Conservation (phyloP, 805 yeast genomes). For the Suhomyces pyralidae region DNA sequence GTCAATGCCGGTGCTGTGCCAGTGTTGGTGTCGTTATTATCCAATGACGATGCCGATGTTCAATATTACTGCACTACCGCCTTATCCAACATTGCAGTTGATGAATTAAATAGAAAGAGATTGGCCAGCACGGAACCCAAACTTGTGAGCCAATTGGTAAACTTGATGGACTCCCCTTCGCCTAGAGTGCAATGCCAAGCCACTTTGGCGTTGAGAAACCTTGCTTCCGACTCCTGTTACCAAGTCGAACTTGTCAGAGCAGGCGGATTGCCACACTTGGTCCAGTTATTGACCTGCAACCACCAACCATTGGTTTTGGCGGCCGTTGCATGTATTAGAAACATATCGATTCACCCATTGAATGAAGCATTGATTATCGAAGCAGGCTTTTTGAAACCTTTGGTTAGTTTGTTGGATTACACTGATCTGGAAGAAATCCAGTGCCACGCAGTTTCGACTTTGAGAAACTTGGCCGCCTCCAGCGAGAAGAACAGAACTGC, state of each 20-base stretch:
- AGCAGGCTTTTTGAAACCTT: slow-evolving; percentile 92
- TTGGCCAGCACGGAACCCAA: slow-evolving; percentile 90
- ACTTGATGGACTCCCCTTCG: slow-evolving; percentile 87
- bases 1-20: slow-evolving; percentile 99
- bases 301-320: slow-evolving; percentile 93
- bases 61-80: slow-evolving; percentile 99
- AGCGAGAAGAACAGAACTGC: slow-evolving; percentile 91
- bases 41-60: slow-evolving; percentile 90
- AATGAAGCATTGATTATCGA: slow-evolving; percentile 95
- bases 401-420: slow-evolving; percentile 79
- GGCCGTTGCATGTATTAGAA: slow-evolving; percentile 97
- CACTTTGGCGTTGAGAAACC: slow-evolving; percentile 88
- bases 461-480: slow-evolving; percentile 93
- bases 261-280: slow-evolving; percentile 92
- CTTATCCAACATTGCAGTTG: slow-evolving; percentile 94
- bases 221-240: slow-evolving; percentile 94
- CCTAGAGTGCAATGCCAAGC: slow-evolving; percentile 99
- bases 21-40: slow-evolving; percentile 80
- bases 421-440: slow-evolving; percentile 92
- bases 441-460: slow-evolving; percentile 95
- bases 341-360: slow-evolving; percentile 92
- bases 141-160: slow-evolving; percentile 81
- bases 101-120: slow-evolving; percentile 83
- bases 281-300: slow-evolving; percentile 80
- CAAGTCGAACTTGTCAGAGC: slow-evolving; percentile 94